phyloP scores from a whole-genome alignment of 108 stramenopile genomes.

The Aurantiochytrium sp. region DNA sequence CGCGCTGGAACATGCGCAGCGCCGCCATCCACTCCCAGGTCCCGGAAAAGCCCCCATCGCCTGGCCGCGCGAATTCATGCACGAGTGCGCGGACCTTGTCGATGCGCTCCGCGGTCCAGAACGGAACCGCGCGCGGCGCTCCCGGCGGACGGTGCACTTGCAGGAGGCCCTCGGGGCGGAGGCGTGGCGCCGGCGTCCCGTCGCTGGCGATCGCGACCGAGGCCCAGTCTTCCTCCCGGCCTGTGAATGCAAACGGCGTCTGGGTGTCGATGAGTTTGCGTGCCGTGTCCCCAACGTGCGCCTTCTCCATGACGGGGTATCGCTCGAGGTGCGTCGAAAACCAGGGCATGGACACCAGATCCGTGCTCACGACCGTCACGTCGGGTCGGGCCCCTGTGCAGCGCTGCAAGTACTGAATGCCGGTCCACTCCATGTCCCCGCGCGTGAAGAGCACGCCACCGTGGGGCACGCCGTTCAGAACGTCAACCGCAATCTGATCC shows the following conservation, averaged over 20 bases:
- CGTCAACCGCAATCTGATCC: neutral
- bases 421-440: constrained; percentile 75
- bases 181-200: neutral
- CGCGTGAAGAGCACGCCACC: constrained; percentile 62
- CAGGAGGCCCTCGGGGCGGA: neutral
- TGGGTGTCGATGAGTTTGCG: neutral
- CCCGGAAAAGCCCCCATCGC: neutral
- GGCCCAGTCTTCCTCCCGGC: neutral
- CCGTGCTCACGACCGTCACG: constrained; percentile 56
- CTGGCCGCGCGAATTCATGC: neutral
- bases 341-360: constrained; percentile 73
- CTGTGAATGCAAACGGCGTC: neutral
- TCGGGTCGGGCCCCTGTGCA: constrained; percentile 65
- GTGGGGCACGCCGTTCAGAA: constrained; percentile 58
- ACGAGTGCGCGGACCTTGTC: neutral
- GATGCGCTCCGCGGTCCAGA: neutral
- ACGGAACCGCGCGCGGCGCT: neutral
- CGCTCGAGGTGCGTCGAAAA: neutral
- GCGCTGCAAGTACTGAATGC: constrained; percentile 67
- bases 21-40: neutral
- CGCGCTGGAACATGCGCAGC: neutral
- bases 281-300: neutral
- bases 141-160: neutral
- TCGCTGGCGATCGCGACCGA: neutral
- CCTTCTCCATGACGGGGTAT: neutral